These are phyloP conservation scores for Dactylonectria estremocensis DNA, from an alignment of 2,329 filamentous ascomycete genomes.

Conservation along the genomic window DNA sequence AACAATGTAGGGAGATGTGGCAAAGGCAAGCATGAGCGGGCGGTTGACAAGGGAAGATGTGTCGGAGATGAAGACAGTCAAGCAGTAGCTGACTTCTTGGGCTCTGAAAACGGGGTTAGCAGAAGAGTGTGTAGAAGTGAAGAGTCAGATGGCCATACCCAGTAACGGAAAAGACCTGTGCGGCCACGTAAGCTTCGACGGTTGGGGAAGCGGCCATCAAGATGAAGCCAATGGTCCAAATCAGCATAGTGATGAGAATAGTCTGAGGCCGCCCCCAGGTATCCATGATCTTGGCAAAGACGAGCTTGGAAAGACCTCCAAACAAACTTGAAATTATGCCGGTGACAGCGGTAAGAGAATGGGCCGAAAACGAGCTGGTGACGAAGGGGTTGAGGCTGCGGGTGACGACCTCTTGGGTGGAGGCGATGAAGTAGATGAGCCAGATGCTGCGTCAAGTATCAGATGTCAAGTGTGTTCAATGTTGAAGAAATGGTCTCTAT, in stretches of 20 bases:
- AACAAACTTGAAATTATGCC: conserved; percentile 66
- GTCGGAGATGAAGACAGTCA: conserved; percentile 76
- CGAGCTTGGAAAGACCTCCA: conserved; percentile 70
- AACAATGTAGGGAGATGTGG: conserved; percentile 76
- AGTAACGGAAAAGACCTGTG: conserved; percentile 69
- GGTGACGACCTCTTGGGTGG: conserved; percentile 58
- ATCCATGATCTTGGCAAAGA: conserved; percentile 74
- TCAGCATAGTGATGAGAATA: conserved; percentile 64
- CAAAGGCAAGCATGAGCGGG: conserved; percentile 75
- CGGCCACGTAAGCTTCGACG: conserved; percentile 63
- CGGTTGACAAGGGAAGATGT: conserved; percentile 77
- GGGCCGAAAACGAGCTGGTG: conserved; percentile 61
- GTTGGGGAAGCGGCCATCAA: conserved; percentile 72
- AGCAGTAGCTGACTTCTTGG: conserved; percentile 60
- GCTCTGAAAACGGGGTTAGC: conserved; percentile 59
- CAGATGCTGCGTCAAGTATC: conserved; percentile 52
- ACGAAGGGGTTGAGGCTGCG: conserved; percentile 57
- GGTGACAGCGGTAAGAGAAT: conserved; percentile 65
- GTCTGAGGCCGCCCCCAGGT: conserved; percentile 74
- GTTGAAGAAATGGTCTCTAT: too few relatives aligned
- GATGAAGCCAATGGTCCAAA: conserved; percentile 65
- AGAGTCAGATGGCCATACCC: conserved; percentile 14
- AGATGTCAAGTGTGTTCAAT: background rate
- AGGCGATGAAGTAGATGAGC: conserved; percentile 61
- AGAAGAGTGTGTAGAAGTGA: background rate